Percentiles rank a stretch among this genome's conserved stretches.
Evolutionary conservation across 805 yeast genomes (phyloP).

Genomic region (Metschnikowia sp.): DNA sequence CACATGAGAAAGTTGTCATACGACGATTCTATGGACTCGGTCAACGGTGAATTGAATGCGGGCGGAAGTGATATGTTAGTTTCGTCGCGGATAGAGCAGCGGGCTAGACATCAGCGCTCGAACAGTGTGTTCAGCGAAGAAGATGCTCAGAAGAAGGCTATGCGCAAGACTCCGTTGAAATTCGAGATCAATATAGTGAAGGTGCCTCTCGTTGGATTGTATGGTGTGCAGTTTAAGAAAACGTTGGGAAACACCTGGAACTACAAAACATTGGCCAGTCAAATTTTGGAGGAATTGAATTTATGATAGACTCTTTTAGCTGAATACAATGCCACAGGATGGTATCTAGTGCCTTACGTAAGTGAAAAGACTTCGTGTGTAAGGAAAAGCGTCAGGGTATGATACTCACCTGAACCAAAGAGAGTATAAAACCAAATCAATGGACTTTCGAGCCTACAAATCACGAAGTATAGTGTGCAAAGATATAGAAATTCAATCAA

Average conservation of each 20-base stretch:
- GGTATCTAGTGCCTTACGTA: too few species aligned
- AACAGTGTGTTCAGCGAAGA: conserved; percentile 22
- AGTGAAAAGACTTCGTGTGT: too few species aligned
- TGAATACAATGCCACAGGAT: too few species aligned
- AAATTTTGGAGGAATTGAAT: conserved; percentile 69
- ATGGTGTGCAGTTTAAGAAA: conserved; percentile 94
- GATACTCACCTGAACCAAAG: too few species aligned
- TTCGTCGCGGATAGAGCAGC: conserved; percentile 57
- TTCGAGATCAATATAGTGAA: conserved; percentile 91
- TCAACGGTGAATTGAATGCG: conserved; percentile 47
- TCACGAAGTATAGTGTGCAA: too few species aligned
- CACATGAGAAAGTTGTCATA: conserved; percentile 30
- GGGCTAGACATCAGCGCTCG: conserved; percentile 33
- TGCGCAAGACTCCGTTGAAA: conserved; percentile 55
- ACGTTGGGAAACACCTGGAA: conserved; percentile 93
- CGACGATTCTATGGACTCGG: conserved; percentile 60
- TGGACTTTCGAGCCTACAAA: too few species aligned
- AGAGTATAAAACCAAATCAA: too few species aligned
- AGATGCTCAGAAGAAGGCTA: conserved; percentile 7
- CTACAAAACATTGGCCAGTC: conserved; percentile 86
- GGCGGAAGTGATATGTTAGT: conserved; percentile 60
- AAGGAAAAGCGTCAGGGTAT: too few species aligned
- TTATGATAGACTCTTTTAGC: conserved; percentile 30
- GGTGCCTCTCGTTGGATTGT: conserved; percentile 84
- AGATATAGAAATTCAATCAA: too few species aligned